These are phyloP conservation scores for Passiflora organensis DNA, from an alignment of 345 rosid species.

Conservation along the genomic window DNA sequence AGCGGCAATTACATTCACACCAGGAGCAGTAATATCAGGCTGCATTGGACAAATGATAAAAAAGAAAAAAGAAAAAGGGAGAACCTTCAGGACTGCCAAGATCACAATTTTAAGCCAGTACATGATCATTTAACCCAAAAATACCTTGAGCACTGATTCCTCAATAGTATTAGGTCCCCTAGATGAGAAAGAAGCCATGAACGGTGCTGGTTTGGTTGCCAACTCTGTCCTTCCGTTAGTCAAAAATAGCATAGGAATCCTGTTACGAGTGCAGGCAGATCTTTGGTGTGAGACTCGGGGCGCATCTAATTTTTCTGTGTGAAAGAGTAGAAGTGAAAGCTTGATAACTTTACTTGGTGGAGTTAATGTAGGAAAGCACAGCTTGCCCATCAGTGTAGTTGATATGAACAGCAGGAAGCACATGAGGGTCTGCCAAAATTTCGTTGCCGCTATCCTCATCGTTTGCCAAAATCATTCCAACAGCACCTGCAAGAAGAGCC, in stretches of 20 bases:
- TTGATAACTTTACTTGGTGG: conserved; percentile 32
- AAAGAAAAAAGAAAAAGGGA: neutral
- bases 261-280: neutral
- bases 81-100: too few species aligned
- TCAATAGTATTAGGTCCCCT: conserved; percentile 24
- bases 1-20: conserved; percentile 43
- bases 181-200: conserved; percentile 20
- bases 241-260: conserved; percentile 22
- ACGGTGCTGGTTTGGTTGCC: conserved; percentile 13
- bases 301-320: too few species aligned
- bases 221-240: neutral
- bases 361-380: conserved; percentile 35
- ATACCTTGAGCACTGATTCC: conserved; percentile 39
- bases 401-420: conserved; percentile 46
- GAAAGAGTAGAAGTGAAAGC: too few species aligned
- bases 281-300: neutral
- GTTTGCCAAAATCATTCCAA: conserved; percentile 49
- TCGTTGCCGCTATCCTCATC: conserved; percentile 21
- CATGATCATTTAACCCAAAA: too few species aligned
- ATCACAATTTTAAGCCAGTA: too few species aligned
- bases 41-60: neutral
- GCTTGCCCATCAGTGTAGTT: conserved; percentile 28
- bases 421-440: conserved; percentile 29
- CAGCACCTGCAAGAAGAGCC: conserved; percentile 42
- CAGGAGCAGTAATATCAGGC: conserved; percentile 66